A percentile compares a stretch with the other conserved stretches of the same genome.
Evolutionary conservation across 2,329 filamentous ascomycete species (phyloP).

Genomic region (Nothopassalora personata): DNA sequence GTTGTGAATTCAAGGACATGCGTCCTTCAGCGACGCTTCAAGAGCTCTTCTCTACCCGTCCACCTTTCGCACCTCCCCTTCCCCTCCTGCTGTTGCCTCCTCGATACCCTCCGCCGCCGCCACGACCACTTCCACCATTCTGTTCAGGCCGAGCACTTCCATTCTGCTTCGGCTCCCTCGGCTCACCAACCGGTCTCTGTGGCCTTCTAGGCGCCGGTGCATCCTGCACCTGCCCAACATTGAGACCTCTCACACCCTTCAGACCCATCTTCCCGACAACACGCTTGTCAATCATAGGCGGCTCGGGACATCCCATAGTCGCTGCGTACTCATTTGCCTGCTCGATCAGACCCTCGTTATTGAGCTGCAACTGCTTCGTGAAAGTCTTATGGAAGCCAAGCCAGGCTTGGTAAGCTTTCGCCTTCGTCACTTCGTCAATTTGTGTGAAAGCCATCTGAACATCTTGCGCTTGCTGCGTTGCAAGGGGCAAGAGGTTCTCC

Average conservation of each 20-base stretch:
- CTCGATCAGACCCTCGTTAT: slow-evolving; percentile 37
- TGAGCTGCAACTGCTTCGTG: slow-evolving; percentile 39
- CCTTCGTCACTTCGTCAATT: slow-evolving; percentile 39
- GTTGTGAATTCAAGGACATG: too few relatives aligned
- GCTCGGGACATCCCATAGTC: slow-evolving; percentile 42
- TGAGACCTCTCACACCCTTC: slow-evolving; percentile 42
- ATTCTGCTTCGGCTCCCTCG: background rate
- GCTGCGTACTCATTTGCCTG: slow-evolving; percentile 41
- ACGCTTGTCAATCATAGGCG: slow-evolving; percentile 42
- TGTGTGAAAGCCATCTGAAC: slow-evolving; percentile 31
- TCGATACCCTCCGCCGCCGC: slow-evolving; percentile 9
- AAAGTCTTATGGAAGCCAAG: slow-evolving; percentile 46
- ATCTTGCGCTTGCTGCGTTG: slow-evolving; percentile 19
- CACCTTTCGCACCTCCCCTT: slow-evolving; percentile 9
- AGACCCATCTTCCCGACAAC: slow-evolving; percentile 46
- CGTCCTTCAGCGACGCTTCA: background rate
- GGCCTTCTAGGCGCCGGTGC: background rate
- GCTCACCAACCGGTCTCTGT: background rate
- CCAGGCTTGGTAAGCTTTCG: slow-evolving; percentile 44
- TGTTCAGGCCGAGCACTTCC: background rate
- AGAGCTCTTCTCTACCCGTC: background rate
- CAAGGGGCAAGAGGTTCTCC: slow-evolving; percentile 35
- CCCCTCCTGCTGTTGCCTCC: slow-evolving; percentile 1
- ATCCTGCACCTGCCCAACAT: slow-evolving; percentile 20
- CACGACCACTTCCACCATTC: slow-evolving; percentile 1